Conservation (phyloP, 108 stramenopile species). For the Cyclotella baltica region DNA sequence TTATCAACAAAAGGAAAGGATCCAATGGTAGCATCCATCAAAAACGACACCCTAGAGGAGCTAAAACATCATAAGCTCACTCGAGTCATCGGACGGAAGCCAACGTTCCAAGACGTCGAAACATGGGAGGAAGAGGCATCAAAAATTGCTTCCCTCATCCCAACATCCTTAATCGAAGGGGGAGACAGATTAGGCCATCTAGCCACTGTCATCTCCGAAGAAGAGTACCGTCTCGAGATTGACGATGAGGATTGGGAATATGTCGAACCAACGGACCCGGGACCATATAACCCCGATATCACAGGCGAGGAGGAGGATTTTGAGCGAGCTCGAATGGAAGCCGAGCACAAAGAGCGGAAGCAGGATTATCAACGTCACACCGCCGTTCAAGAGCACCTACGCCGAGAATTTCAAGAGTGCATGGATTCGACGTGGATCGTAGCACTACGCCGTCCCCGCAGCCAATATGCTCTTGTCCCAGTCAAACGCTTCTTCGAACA, state of each 20-base stretch:
- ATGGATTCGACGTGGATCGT: conserved; percentile 6
- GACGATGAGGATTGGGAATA: conserved; percentile 1
- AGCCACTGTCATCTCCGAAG: background rate
- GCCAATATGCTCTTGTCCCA: background rate
- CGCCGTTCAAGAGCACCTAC: background rate
- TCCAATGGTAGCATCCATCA: background rate
- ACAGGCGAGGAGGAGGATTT: background rate
- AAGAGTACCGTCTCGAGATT: conserved; percentile 1
- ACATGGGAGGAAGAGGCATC: conserved; percentile 17
- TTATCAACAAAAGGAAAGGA: background rate
- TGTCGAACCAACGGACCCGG: background rate
- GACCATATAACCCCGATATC: background rate
- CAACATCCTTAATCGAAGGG: background rate
- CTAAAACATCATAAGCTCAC: background rate
- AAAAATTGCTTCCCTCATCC: background rate
- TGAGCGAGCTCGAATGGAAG: background rate
- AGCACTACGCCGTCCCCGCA: background rate
- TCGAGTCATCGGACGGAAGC: conserved; percentile 13
- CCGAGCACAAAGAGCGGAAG: background rate
- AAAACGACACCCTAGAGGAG: background rate
- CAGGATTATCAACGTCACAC: background rate
- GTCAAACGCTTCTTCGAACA: background rate
- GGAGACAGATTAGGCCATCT: background rate
- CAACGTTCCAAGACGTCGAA: background rate
- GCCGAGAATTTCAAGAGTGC: background rate